phyloP scores from a whole-genome alignment of 345 rosid genomes.

The Raphanus sativus region DNA sequence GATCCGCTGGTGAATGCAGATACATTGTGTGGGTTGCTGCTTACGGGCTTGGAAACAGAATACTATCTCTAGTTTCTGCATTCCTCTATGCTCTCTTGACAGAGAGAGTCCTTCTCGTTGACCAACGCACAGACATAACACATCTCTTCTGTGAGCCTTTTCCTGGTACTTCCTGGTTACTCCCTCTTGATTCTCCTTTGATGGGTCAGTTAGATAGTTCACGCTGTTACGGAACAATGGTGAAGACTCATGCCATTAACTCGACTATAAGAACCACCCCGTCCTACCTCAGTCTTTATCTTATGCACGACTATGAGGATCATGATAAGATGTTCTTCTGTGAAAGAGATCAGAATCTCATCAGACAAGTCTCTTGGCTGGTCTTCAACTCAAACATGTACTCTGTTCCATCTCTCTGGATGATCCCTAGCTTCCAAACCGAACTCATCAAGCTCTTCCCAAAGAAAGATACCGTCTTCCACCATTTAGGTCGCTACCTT shows the following conservation, averaged over 20 bases:
- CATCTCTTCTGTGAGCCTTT: constrained; percentile 70
- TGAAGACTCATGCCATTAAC: constrained; percentile 17
- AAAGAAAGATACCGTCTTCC: constrained; percentile 36
- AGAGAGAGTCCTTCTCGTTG: constrained; percentile 55
- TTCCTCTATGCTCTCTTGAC: constrained; percentile 69
- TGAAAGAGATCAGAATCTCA: constrained; percentile 17
- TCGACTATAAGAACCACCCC: constrained; percentile 19
- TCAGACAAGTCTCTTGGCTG: constrained; percentile 40
- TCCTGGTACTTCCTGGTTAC: constrained; percentile 54
- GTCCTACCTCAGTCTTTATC: constrained; percentile 22
- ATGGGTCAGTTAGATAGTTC: constrained; percentile 29
- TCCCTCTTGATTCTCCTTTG: constrained; percentile 53
- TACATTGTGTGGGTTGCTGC: constrained; percentile 55
- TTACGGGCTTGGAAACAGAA: constrained; percentile 61
- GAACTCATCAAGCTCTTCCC: constrained; percentile 32
- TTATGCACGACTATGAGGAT: constrained; percentile 19
- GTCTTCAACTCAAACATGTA: constrained; percentile 18
- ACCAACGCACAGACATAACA: constrained; percentile 47
- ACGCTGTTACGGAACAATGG: constrained; percentile 32
- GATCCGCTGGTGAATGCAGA: constrained; percentile 40
- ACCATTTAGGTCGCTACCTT: constrained; percentile 38
- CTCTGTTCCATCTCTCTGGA: constrained; percentile 37
- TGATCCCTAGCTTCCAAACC: constrained; percentile 24
- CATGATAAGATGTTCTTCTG: constrained; percentile 41
- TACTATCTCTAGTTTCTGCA: constrained; percentile 52